Evolutionary conservation across 2,329 filamentous ascomycete genomes (phyloP).

Genomic region (Exophiala spinifera): DNA sequence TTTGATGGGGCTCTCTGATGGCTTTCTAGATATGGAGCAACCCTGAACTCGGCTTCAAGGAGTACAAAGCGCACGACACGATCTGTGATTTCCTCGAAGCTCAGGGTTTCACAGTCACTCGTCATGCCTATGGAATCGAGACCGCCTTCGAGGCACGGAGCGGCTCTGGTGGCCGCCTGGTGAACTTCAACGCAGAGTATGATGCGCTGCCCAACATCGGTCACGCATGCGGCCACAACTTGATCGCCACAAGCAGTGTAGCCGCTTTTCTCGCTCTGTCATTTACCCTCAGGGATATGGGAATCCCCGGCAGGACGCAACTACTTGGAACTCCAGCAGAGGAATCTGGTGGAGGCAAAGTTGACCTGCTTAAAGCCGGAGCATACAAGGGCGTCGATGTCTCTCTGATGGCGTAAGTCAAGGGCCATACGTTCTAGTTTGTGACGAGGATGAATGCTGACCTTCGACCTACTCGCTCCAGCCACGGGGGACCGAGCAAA

Average conservation of each 20-base stretch:
- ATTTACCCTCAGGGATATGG: slow-evolving; percentile 30
- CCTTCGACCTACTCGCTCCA: not conserved
- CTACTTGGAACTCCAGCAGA: slow-evolving; percentile 41
- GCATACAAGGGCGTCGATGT: slow-evolving; percentile 42
- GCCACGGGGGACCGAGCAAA: not conserved
- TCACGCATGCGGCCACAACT: slow-evolving; percentile 42
- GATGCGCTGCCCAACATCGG: slow-evolving; percentile 42
- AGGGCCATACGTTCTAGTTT: slow-evolving; percentile 10
- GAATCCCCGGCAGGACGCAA: slow-evolving; percentile 32
- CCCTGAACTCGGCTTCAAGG: slow-evolving; percentile 53
- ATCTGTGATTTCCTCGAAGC: slow-evolving; percentile 46
- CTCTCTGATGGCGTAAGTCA: slow-evolving; percentile 46
- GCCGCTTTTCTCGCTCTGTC: slow-evolving; percentile 37
- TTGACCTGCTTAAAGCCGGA: slow-evolving; percentile 43
- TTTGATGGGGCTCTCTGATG: not conserved
- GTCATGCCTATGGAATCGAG: slow-evolving; percentile 50
- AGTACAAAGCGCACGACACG: slow-evolving; percentile 51
- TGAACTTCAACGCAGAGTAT: slow-evolving; percentile 45
- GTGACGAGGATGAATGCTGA: too few species aligned
- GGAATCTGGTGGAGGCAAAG: slow-evolving; percentile 41
- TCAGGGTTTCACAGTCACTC: slow-evolving; percentile 47
- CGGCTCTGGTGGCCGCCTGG: slow-evolving; percentile 38
- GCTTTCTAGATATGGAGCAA: slow-evolving; percentile 41
- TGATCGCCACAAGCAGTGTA: slow-evolving; percentile 38
- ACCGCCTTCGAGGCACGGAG: slow-evolving; percentile 52